phyloP scores from a whole-genome alignment of 169 alveolate species.

The Cryptosporidium felis region DNA sequence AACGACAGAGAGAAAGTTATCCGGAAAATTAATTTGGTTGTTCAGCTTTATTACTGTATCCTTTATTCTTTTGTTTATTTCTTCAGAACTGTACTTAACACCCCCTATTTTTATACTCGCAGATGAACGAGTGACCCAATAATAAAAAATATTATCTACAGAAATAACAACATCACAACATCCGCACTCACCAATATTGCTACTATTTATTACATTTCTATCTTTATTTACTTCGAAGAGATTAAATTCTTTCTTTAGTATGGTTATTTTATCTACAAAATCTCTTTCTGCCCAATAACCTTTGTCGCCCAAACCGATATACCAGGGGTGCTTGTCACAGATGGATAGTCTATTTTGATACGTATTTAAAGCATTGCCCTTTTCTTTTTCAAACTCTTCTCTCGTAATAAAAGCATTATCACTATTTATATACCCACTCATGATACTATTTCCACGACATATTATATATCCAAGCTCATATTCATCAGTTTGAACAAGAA shows the following conservation, averaged over 20 bases:
- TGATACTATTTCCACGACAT: slow-evolving; percentile 71
- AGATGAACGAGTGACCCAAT: slow-evolving; percentile 73
- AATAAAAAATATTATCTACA: slow-evolving; percentile 32
- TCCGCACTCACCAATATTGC: not conserved
- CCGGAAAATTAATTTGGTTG: not conserved
- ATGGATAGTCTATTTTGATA: not conserved
- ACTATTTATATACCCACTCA: slow-evolving; percentile 68
- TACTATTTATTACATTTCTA: not conserved
- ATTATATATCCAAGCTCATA: slow-evolving; percentile 74
- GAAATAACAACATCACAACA: slow-evolving; percentile 3
- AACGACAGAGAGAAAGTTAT: not conserved
- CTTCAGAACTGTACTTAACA: slow-evolving; percentile 73
- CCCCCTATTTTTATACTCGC: slow-evolving; percentile 75
- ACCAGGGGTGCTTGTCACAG: slow-evolving; percentile 64
- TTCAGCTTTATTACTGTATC: not conserved
- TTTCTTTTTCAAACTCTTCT: not conserved
- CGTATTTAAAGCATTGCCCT: not conserved
- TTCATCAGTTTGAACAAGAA: slow-evolving; percentile 67
- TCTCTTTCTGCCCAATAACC: slow-evolving; percentile 26
- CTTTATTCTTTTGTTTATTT: slow-evolving; percentile 67
- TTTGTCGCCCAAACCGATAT: slow-evolving; percentile 62
- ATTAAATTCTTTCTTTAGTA: not conserved
- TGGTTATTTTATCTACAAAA: not conserved
- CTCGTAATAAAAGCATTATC: slow-evolving; percentile 3
- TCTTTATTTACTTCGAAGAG: not conserved